Evolutionary conservation across 2,329 filamentous ascomycete species (phyloP), one percentile per base, ranked within the genome.

Genomic region (Neobulgaria alba): DNA sequence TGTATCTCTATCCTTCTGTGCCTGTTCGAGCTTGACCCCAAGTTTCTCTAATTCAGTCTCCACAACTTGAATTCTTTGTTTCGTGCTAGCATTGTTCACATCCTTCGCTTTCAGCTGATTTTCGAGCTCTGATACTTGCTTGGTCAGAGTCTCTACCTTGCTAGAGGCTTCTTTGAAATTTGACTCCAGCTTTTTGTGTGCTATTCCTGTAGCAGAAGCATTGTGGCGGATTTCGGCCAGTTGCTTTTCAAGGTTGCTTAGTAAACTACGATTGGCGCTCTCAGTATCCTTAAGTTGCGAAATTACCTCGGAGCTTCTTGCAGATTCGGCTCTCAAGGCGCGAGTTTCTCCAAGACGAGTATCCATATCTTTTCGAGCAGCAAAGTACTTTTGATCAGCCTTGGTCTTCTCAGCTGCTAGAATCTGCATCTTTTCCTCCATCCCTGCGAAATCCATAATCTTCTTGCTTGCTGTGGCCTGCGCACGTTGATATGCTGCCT

Each of bases 351-450:
- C 72, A 43, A 88, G 82, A 37, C 87, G 75, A 33, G 84, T 81
- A 57, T 96, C 90, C 57, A 90, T 93, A 52, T 89, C 83, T 60
- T 95, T 95, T 71, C 94, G 88, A 7, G 89, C 87, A 1, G 85
- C 86, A 61, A 96, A 96, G 60, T 94, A 98, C 63, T 96, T 96
- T 58, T 96, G 90, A 57, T 98, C 92, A 1, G 90, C 90, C 63
- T 95, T 96, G 50, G 82, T 80, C 67, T 98, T 98, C 63, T 98
- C 88, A 0, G 87, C 85, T 30, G 77, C 77, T 15, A 93, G 67
- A 17, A 84, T 70, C 14, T 77, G 67, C 29, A 90, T 69, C 47
- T 82, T 84, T 42, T 95, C 88, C 64, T 96, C 89, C 57, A 87
- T 67, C 3, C 73, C 70, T 4, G 72, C 68, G 38, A 85, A 78